Evolutionary conservation across 2,329 filamentous ascomycete species (phyloP), one percentile per base, ranked within the genome.

Genomic region (Zymoseptoria passerinii): DNA sequence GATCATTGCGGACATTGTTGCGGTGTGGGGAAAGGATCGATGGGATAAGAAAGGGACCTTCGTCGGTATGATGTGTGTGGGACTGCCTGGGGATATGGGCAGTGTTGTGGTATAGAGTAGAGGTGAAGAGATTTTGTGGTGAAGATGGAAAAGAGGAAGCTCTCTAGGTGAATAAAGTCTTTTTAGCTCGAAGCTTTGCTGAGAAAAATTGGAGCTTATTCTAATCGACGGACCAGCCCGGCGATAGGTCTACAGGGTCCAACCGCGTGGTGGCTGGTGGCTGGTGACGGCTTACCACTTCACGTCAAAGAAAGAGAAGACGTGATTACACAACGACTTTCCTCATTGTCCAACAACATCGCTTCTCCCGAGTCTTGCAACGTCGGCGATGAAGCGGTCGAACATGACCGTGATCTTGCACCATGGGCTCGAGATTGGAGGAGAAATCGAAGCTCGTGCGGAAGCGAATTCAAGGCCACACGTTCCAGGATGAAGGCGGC

Each of bases 401-500:
- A 63, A 23, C 18, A 66, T 65, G 62, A 56, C 5, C 18, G 50
- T 50, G 19, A 44, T 18, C 44, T 56, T 53, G 28, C 56, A 73
- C 55, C 57, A 86, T 86, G 83, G 83, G 83, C 73, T 86, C 83
- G 62, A 76, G 81, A 65, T 76, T 85, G 62, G 80, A 86, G 65
- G 75, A 77, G 64, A 85, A 83, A 61, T 85, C 83, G 40, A 77
- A 75, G 59, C 73, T 78, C 29, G 81, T 84, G 66, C 81, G 83
- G 62, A 86, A 86, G 72, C 78, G 81, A 63, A 87, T 87, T 66
- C 81, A 84, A 62, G 80, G 75, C 62, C 84, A 96, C 74, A 82
- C 80, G 1, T 97, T 96, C 71, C 79, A 86, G 1, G 81, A 88
- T 68, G 91, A 96, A 71, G 65, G 65, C 44, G 92, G 94, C 58